Conservation (phyloP, 495 filamentous ascomycete species). For the Hyaloscypha hepaticicola region DNA sequence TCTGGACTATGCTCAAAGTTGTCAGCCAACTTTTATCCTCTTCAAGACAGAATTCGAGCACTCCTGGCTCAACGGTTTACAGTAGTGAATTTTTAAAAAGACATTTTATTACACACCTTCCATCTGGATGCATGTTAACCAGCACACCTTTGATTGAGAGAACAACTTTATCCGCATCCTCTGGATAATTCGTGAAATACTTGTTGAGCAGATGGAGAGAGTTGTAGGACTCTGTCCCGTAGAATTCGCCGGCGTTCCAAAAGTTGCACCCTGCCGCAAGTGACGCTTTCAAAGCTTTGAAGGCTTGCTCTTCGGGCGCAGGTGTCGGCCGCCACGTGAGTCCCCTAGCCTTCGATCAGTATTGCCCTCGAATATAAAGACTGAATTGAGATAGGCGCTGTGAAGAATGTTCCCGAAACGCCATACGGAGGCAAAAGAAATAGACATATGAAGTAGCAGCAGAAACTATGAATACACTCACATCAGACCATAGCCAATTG, state of each 20-base stretch:
- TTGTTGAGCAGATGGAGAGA: conserved; percentile 60
- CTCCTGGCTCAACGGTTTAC: background rate
- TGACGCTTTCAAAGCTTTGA: conserved; percentile 66
- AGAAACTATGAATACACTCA: conserved; percentile 30
- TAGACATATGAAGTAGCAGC: background rate
- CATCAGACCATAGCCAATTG: conserved; percentile 61
- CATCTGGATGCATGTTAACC: conserved; percentile 32
- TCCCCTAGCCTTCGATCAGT: conserved; percentile 40
- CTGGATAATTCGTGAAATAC: conserved; percentile 68
- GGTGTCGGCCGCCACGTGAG: conserved; percentile 71
- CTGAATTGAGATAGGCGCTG: too few relatives aligned
- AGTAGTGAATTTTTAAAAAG: background rate
- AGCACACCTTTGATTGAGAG: conserved; percentile 64
- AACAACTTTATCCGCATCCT: conserved; percentile 63
- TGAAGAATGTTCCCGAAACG: background rate
- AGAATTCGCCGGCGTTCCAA: conserved; percentile 84
- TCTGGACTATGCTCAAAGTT: conserved; percentile 43
- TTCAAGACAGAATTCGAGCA: background rate
- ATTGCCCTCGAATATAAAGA: background rate
- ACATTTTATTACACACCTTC: conserved; percentile 24
- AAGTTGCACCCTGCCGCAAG: conserved; percentile 66
- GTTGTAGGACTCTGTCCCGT: conserved; percentile 67
- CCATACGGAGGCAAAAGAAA: background rate
- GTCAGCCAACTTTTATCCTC: background rate
- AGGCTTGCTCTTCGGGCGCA: conserved; percentile 57